Base-by-base conservation (phyloP, 2,329 filamentous ascomycete genomes). In the Aspergillus sp. region DNA sequence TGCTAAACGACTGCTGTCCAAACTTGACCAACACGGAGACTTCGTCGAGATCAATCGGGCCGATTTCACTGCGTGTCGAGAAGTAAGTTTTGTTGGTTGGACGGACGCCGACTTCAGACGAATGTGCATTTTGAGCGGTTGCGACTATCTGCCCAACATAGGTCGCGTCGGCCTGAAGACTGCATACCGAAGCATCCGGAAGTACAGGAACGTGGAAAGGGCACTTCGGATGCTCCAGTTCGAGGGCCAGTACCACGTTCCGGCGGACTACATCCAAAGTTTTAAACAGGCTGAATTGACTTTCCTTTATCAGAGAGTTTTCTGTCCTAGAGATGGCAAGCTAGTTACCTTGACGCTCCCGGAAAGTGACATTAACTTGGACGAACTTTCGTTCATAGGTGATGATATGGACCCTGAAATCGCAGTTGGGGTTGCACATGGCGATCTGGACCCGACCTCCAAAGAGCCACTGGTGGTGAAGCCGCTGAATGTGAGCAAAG, bases 91-190 rank as follows among this genome's bases (percentile, higher is more conserved):
- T 41, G 89, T 91, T 4, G 93, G 93, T 7, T 99, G 93, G 93
- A 89, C 90, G 2, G 93, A 98, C 72, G 81, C 83, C 9, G 91
- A 97, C 65, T 99, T 99, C 68, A 86, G 95, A 58, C 87, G 87
- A 53, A 99, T 99, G 95, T 91, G 93, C 41, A 99, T 99, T 64
- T 78, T 99, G 59, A 96, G 92, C 70, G 95, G 95, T 7, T 99
- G 95, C 71, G 95, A 99, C 72, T 99, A 99, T 73, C 83, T 98
- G n/a, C 80, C 88, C 2, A 89, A 89, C 58, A 90, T 99, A 61
- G 88, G 86, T 56, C 89, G 89, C 51, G 86, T 99, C 75, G 95
- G 95, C 0, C 75, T 99, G 56, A 98, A 97, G 80, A 98, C 93
- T 5, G 93, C 95, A 0, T 90, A 99, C 74, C 87, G 92, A 45